Evolutionary conservation across 2,329 filamentous ascomycete genomes (phyloP).

Genomic region (Rhynchosporium graminicola): DNA sequence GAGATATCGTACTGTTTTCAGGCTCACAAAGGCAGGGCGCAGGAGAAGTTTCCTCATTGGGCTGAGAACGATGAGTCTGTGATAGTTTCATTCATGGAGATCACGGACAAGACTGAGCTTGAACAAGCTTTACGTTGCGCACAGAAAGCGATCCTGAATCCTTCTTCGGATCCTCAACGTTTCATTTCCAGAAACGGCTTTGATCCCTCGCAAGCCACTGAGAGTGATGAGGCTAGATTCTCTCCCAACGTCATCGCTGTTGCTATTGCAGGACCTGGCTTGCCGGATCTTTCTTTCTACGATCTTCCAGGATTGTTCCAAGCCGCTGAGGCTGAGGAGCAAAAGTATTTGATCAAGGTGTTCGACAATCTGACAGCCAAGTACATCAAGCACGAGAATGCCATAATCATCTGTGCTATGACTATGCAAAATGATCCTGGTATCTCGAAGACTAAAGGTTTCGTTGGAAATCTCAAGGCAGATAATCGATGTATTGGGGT

Average conservation of each 20-base stretch:
- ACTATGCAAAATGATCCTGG: conserved; percentile 78
- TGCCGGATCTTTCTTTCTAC: conserved; percentile 78
- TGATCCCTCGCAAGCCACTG: background rate
- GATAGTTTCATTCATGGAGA: conserved; percentile 59
- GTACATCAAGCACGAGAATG: conserved; percentile 69
- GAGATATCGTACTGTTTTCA: conserved; percentile 64
- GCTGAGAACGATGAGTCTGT: conserved; percentile 44
- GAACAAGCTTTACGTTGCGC: conserved; percentile 71
- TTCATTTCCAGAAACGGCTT: conserved; percentile 40
- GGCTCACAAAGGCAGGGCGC: conserved; percentile 33
- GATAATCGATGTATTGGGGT: conserved; percentile 68
- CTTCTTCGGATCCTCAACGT: conserved; percentile 50
- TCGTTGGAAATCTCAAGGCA: conserved; percentile 60
- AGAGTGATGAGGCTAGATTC: conserved; percentile 59
- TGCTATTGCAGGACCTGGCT: conserved; percentile 68
- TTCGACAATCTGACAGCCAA: conserved; percentile 69
- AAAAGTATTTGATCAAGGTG: conserved; percentile 66
- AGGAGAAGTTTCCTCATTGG: conserved; percentile 1
- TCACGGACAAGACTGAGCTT: conserved; percentile 62
- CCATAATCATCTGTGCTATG: conserved; percentile 75
- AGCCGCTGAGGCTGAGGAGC: conserved; percentile 61
- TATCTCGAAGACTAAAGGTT: conserved; percentile 68
- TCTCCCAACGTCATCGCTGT: conserved; percentile 80
- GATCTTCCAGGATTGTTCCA: conserved; percentile 84
- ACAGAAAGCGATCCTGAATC: conserved; percentile 76